phyloP scores from a whole-genome alignment of 31 red algal genomes.

The Pterothamnion heteromorphum region DNA sequence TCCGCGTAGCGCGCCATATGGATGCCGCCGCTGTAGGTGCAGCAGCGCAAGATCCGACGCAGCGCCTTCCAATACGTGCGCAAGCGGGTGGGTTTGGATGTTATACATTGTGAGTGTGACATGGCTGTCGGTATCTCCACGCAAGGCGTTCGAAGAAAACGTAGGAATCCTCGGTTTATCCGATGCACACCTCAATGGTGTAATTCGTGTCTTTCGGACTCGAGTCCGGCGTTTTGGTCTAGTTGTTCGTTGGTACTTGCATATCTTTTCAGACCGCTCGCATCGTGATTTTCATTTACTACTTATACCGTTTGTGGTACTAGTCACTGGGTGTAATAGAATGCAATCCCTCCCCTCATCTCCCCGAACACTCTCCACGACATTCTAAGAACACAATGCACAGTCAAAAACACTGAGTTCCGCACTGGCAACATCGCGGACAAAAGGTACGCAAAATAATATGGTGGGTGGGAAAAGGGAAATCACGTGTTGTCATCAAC shows the following conservation, averaged over 20 bases:
- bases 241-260: neutral
- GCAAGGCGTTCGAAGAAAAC: neutral
- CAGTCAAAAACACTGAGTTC: neutral
- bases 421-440: neutral
- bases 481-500: no score
- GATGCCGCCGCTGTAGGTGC: no score
- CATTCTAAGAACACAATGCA: neutral
- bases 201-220: neutral
- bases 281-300: conserved; percentile 4
- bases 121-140: neutral
- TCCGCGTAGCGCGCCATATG: no score
- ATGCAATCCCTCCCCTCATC: neutral
- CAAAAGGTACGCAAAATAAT: no score
- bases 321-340: neutral
- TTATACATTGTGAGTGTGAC: no score
- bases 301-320: no score
- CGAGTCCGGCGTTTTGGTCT: neutral
- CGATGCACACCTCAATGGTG: neutral
- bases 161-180: neutral
- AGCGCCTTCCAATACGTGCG: no score
- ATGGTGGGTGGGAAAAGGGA: no score
- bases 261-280: neutral
- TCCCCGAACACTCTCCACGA: neutral
- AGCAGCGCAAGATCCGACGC: no score
- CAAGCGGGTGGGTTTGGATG: no score